Base-by-base conservation (phyloP, 2,329 filamentous ascomycete species). In the Aspergillus intermedius region DNA sequence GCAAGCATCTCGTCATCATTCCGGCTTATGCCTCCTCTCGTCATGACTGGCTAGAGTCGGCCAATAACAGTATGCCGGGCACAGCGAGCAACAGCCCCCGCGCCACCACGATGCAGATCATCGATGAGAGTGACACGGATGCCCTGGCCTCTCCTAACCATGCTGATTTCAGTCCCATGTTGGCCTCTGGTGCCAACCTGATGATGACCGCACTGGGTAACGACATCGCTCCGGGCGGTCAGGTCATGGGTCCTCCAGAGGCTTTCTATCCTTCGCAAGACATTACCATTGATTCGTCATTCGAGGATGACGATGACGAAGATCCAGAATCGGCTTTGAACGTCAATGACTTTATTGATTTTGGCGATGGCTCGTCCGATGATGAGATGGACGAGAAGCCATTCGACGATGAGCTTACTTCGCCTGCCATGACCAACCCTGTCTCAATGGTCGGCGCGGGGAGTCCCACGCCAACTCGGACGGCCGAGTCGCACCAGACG, bases 121-220 rank as follows among this genome's bases (percentile, higher is more conserved):
- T 69, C 13, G 70, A 74, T 49, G 72, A 75, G 47, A 75, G 69
- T 48, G 72, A 75, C 41, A 69, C 67, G 7, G 73, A 74, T 54
- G 68, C 66, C 10, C 57, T 72, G 22, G 58, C 61, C 7, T 72
- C 69, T 1, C 69, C 69, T 2, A 66, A 63, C 44, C 66, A 63
- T 9, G 48, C 53, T 7, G 64, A 67, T 44, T 55, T 70, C 44
- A 71, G 69, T 46, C 81, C 84, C 13, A 81, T 87, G 60, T 70
- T 86, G 52, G 81, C 77, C 62, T 83, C 86, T 50, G 80, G 82
- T 15, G 82, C 83, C 48, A 86, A 88, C 50, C 77, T 91, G 55
- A 90, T 91, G 86, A 82, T 91, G 71, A 84, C 84, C 44, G 84
- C 83, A 57, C 83, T 89, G 70, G 70, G 72, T 19, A 75, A 73